These are phyloP conservation scores for Ceratocystiopsis minuta DNA, from an alignment of 2,329 filamentous ascomycete species.

Conservation along the genomic window DNA sequence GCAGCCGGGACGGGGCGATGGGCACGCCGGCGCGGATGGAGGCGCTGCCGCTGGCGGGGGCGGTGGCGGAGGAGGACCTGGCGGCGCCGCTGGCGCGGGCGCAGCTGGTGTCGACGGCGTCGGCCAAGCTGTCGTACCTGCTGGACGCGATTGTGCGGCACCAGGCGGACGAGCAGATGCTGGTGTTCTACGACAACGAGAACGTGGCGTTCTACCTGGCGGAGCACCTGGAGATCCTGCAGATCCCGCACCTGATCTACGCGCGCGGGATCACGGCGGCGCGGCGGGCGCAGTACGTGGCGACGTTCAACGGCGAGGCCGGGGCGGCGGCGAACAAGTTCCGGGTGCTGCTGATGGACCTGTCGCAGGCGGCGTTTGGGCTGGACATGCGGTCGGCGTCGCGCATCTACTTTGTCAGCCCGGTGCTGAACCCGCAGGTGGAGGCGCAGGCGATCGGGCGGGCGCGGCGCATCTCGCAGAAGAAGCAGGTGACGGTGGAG, in stretches of 20 bases:
- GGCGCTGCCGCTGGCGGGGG: conserved; percentile 14
- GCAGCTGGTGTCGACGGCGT: conserved; percentile 59
- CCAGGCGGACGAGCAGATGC: conserved; percentile 61
- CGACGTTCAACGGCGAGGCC: conserved; percentile 45
- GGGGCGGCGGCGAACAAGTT: conserved; percentile 27
- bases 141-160: conserved; percentile 53
- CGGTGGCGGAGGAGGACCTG: conserved; percentile 10
- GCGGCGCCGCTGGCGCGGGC: conserved; percentile 37
- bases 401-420: conserved; percentile 75
- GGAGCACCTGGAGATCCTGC: conserved; percentile 57
- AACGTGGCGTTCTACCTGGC: conserved; percentile 77
- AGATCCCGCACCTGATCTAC: conserved; percentile 47
- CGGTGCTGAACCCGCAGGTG: conserved; percentile 67
- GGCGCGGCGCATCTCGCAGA: conserved; percentile 74
- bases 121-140: conserved; percentile 75
- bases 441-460: conserved; percentile 86
- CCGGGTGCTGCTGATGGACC: conserved; percentile 71
- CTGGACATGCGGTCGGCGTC: conserved; percentile 72
- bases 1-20: not conserved
- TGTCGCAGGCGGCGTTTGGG: conserved; percentile 76
- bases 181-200: conserved; percentile 82
- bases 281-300: conserved; percentile 56
- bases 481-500: conserved; percentile 61
- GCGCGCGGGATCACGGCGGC: conserved; percentile 41
- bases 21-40: too few relatives aligned